Evolutionary conservation across 352 stramenopile genomes (phyloP).

Genomic region (Peronosclerospora sorghi): DNA sequence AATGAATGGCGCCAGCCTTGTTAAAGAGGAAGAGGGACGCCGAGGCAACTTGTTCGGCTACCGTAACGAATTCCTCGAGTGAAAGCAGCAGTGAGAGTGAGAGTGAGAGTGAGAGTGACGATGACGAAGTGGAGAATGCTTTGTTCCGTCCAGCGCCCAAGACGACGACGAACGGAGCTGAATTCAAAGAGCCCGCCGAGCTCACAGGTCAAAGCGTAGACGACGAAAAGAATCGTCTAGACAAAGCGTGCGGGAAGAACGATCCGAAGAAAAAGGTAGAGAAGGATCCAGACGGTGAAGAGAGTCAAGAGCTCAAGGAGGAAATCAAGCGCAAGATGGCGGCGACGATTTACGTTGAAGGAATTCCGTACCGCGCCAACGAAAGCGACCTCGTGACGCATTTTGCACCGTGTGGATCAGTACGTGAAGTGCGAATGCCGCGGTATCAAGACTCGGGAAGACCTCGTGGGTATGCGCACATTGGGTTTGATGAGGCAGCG

Average conservation of each 20-base stretch:
- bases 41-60: too few species aligned
- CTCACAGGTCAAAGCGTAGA: conserved; percentile 61
- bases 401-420: conserved; percentile 78
- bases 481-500: conserved; percentile 81
- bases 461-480: conserved; percentile 86
- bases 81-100: conserved; percentile 12
- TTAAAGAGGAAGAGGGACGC: too few species aligned
- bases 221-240: conserved; percentile 33
- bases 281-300: conserved; percentile 8
- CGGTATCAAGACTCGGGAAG: conserved; percentile 87
- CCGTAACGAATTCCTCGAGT: too few species aligned
- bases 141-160: conserved; percentile 52
- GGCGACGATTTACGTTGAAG: conserved; percentile 90
- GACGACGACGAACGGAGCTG: conserved; percentile 5
- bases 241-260: conserved; percentile 21
- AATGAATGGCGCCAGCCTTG: too few species aligned
- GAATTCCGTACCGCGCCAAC: conserved; percentile 88
- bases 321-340: conserved; percentile 69
- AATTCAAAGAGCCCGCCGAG: too few species aligned
- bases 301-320: conserved; percentile 31
- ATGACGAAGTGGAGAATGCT: conserved; percentile 63
- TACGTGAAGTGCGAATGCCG: conserved; percentile 90
- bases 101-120: conserved; percentile 28
- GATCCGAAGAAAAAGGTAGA: conserved; percentile 9
- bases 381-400: conserved; percentile 87